Evolutionary conservation across 371 early-diverging fungal species (phyloP).

Genomic region (Rhizoclosmatium hyalinum): DNA sequence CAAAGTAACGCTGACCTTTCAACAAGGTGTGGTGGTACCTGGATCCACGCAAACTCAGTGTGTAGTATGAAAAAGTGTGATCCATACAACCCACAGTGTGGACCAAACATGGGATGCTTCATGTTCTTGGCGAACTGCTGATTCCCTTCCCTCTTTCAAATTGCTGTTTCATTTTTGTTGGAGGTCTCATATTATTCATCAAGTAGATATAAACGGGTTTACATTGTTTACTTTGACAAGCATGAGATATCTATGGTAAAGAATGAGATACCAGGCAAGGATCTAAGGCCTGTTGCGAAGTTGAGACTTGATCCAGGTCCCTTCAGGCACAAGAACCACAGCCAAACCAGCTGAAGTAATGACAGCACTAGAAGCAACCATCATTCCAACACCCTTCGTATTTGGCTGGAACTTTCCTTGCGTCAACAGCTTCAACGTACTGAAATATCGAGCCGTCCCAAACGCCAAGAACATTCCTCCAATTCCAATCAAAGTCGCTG

Average conservation of each 20-base stretch:
- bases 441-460: constrained; percentile 9
- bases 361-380: constrained; percentile 7
- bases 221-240: too few relatives aligned
- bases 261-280: too few relatives aligned
- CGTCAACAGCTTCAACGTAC: not conserved
- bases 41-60: constrained; percentile 7
- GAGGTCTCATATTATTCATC: not conserved
- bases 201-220: too few relatives aligned
- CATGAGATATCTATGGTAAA: too few relatives aligned
- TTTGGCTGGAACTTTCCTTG: constrained; percentile 15
- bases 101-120: not conserved
- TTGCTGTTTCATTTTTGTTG: not conserved
- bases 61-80: not conserved
- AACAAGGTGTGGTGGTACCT: constrained; percentile 18
- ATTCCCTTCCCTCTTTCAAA: not conserved
- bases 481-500: constrained; percentile 10
- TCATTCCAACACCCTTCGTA: constrained; percentile 4
- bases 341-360: not conserved
- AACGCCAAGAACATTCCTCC: constrained; percentile 4
- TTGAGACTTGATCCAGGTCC: too few relatives aligned
- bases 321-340: not conserved
- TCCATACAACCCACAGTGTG: not conserved
- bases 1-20: not conserved
- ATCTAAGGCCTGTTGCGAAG: too few relatives aligned
- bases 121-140: not conserved